Evolutionary conservation across 768 basidiomycete species (phyloP).

Genomic region (Macrolepiota dolichaula): DNA sequence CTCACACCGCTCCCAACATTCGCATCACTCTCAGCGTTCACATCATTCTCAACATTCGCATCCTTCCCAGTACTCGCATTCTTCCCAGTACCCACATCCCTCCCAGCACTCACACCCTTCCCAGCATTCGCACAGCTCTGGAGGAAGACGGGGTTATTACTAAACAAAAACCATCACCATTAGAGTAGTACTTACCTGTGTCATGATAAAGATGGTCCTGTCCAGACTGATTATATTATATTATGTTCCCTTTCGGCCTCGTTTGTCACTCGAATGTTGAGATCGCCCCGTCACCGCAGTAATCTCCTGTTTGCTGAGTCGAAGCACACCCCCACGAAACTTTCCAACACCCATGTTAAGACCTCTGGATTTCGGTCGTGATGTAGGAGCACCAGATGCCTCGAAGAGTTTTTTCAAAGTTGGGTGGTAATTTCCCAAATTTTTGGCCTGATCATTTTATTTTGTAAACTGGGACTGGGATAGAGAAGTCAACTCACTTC

Average conservation of each 20-base stretch:
- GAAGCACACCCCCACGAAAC: slow-evolving; percentile 67
- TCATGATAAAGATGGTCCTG: neutral
- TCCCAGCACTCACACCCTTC: slow-evolving; percentile 1
- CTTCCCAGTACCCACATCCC: neutral
- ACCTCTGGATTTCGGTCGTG: slow-evolving; percentile 57
- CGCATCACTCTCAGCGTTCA: slow-evolving; percentile 1
- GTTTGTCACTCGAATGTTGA: slow-evolving; percentile 16
- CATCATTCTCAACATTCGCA: slow-evolving; percentile 1
- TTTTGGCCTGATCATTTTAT: slow-evolving; percentile 58
- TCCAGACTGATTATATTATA: neutral
- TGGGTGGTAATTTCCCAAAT: slow-evolving; percentile 83
- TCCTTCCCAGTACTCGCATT: slow-evolving; percentile 3
- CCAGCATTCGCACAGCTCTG: slow-evolving; percentile 3
- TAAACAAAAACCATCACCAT: neutral
- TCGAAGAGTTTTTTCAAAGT: slow-evolving; percentile 64
- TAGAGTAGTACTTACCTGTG: neutral
- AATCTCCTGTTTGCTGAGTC: slow-evolving; percentile 64
- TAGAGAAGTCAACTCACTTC: slow-evolving; percentile 52
- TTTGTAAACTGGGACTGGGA: neutral
- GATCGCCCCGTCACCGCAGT: slow-evolving; percentile 25
- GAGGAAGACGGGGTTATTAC: slow-evolving; percentile 1
- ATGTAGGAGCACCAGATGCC: slow-evolving; percentile 21
- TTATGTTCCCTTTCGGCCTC: slow-evolving; percentile 16
- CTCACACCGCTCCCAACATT: neutral
- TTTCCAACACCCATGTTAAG: slow-evolving; percentile 77